These are phyloP conservation scores for Phytopythium cucurbitacearum DNA, from an alignment of 352 stramenopile genomes.

Conservation along the genomic window DNA sequence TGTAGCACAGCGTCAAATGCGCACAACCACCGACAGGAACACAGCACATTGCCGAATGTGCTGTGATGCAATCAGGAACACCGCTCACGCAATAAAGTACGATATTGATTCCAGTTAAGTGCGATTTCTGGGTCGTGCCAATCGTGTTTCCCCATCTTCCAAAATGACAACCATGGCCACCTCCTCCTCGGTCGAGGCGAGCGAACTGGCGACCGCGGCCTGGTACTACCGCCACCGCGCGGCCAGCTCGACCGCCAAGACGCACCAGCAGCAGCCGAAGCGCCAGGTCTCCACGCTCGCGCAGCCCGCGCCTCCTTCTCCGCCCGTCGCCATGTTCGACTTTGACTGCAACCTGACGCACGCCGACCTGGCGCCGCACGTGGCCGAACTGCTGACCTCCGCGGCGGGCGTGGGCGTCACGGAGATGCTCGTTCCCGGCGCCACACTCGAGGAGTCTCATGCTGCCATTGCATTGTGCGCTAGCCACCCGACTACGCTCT, in stretches of 20 bases:
- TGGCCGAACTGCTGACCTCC: conserved; percentile 29
- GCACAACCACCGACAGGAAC: too few relatives aligned
- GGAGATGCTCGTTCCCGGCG: conserved; percentile 73
- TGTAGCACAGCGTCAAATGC: too few relatives aligned
- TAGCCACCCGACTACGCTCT: conserved; percentile 46
- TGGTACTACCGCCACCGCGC: conserved; percentile 25
- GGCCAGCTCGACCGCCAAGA: conserved; percentile 2
- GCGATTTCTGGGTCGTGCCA: too few relatives aligned
- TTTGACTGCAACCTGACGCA: conserved; percentile 85
- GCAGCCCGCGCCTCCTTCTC: conserved; percentile 2
- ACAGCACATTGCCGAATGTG: too few relatives aligned
- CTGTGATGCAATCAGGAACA: too few relatives aligned
- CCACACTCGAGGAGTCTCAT: conserved; percentile 63
- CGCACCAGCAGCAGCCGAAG: conserved; percentile 10
- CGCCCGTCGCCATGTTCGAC: conserved; percentile 45
- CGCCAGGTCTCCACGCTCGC: not conserved
- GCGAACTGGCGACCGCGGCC: conserved; percentile 19
- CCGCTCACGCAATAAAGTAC: too few relatives aligned
- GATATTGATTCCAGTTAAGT: too few relatives aligned
- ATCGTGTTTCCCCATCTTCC: too few relatives aligned
- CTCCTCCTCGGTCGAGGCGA: too few relatives aligned
- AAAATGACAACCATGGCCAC: too few relatives aligned
- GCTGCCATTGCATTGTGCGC: conserved; percentile 49
- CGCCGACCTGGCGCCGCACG: conserved; percentile 43
- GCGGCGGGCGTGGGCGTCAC: conserved; percentile 38